A percentile compares a stretch with the other conserved stretches of the same genome.
phyloP scores from a whole-genome alignment of 805 yeast species.

The Schwanniomyces sp. region DNA sequence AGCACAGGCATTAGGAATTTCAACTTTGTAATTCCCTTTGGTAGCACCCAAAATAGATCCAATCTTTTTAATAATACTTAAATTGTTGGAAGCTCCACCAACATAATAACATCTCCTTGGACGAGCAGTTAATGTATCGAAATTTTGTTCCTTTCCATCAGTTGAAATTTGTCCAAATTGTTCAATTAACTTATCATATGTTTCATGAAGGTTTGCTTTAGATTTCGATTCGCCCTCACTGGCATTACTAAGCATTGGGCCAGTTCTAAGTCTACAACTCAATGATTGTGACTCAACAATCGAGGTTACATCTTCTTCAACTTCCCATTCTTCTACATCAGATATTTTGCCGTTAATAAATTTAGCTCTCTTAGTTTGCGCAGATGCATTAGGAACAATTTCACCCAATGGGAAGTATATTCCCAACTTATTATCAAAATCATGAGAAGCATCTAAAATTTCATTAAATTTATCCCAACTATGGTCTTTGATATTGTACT shows the following conservation, averaged over 20 bases:
- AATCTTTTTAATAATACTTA: slow-evolving; percentile 65
- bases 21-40: slow-evolving; percentile 66
- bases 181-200: slow-evolving; percentile 24
- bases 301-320: slow-evolving; percentile 65
- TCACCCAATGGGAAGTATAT: slow-evolving; percentile 89
- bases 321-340: slow-evolving; percentile 40
- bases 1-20: slow-evolving; percentile 88
- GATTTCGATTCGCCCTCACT: slow-evolving; percentile 4
- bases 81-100: slow-evolving; percentile 83
- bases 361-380: slow-evolving; percentile 57
- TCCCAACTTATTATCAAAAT: slow-evolving; percentile 55
- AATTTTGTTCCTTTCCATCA: slow-evolving; percentile 50
- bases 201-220: slow-evolving; percentile 11
- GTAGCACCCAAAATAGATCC: slow-evolving; percentile 69
- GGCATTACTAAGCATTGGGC: slow-evolving; percentile 61
- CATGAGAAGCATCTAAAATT: slow-evolving; percentile 41
- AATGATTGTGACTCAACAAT: slow-evolving; percentile 87
- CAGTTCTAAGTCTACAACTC: slow-evolving; percentile 76
- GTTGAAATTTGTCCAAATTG: slow-evolving; percentile 45
- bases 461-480: slow-evolving; percentile 66
- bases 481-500: slow-evolving; percentile 27
- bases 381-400: slow-evolving; percentile 78
- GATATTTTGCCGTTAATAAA: slow-evolving; percentile 29
- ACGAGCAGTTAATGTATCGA: slow-evolving; percentile 43
- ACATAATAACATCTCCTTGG: slow-evolving; percentile 79